Percentiles rank a stretch among this genome's conserved stretches.
phyloP scores from a whole-genome alignment of 2,329 filamentous ascomycete genomes.

The Teratosphaeria pseudoeucalypti region DNA sequence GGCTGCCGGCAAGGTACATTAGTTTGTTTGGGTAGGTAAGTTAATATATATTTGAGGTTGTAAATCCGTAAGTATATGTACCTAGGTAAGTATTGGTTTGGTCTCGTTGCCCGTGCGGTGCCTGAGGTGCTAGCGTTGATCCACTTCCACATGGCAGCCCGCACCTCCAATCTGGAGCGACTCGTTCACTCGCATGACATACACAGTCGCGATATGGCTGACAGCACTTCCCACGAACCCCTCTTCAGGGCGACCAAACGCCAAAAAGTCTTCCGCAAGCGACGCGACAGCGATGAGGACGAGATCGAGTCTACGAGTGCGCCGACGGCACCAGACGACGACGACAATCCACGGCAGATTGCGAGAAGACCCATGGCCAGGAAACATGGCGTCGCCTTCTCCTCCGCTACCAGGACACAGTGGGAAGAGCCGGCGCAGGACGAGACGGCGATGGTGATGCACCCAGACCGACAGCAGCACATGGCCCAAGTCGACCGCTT shows the following conservation, averaged over 20 bases:
- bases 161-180: slow-evolving; percentile 1
- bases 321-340: neutral
- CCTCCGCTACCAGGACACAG: slow-evolving; percentile 5
- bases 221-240: slow-evolving; percentile 11
- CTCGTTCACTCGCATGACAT: neutral
- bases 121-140: neutral
- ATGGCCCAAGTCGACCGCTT: slow-evolving; percentile 48
- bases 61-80: too few species aligned
- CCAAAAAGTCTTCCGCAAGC: slow-evolving; percentile 41
- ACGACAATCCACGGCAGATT: neutral
- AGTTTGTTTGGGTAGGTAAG: too few species aligned
- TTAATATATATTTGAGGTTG: too few species aligned
- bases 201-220: slow-evolving; percentile 7
- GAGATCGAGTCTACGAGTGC: neutral
- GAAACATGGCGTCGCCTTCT: slow-evolving; percentile 22
- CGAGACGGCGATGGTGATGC: slow-evolving; percentile 21
- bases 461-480: slow-evolving; percentile 24
- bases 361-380: slow-evolving; percentile 3
- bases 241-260: slow-evolving; percentile 41
- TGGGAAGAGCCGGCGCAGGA: slow-evolving; percentile 3
- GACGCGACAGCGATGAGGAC: slow-evolving; percentile 21
- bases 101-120: too few species aligned
- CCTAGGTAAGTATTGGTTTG: too few species aligned
- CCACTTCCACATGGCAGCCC: neutral
- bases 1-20: too few species aligned